Base-by-base conservation (phyloP, 2,329 filamentous ascomycete genomes). In the Phialophora chinensis region DNA sequence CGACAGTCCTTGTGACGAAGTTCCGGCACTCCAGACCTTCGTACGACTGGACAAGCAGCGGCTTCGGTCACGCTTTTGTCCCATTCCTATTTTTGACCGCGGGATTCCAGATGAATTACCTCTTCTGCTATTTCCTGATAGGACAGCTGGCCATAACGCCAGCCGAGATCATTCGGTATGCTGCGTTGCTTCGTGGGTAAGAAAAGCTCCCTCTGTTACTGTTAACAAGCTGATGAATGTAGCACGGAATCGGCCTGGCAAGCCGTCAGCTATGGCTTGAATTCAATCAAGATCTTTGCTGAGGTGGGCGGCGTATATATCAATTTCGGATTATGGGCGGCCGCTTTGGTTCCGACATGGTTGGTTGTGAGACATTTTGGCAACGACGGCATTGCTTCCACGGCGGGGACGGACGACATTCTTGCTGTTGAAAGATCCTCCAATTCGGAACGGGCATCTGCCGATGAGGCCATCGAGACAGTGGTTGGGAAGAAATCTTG, bases 41-140 rank as follows among this genome's bases (percentile, higher is more conserved):
- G 0, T 89, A 86, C 71, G 90, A 92, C 75, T 92, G 90, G 90
- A 72, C 74, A 0, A 83, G 84, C 68, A 68, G 79, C 0, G 88
- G 87, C 0, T 92, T 92, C 62, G 89, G 89, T 0, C 81, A 82
- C 47, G 87, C 83, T 0, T 92, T 92, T 71, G 86, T 83, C 0
- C 80, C 91, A 20, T 92, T 90, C 75, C 73, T 92, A 5, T 86
- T 92, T 71, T 83, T 90, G 71, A 87, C 87, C 0, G 77, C 86
- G 11, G 86, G 88, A 0, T 92, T 92, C 72, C 90, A 92, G 77
- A 71, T 91, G 7, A 92, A 92, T 75, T 92, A 92, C 74, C 82
- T 91, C 69, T 91, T 88, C 74, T 77, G 91, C 11, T 91, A 91
- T 78, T 92, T 92, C 72, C 80, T 92, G 66, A 85, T 92, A 10